Base-by-base conservation (phyloP, 805 yeast species). In the Yarrowia sp. region DNA sequence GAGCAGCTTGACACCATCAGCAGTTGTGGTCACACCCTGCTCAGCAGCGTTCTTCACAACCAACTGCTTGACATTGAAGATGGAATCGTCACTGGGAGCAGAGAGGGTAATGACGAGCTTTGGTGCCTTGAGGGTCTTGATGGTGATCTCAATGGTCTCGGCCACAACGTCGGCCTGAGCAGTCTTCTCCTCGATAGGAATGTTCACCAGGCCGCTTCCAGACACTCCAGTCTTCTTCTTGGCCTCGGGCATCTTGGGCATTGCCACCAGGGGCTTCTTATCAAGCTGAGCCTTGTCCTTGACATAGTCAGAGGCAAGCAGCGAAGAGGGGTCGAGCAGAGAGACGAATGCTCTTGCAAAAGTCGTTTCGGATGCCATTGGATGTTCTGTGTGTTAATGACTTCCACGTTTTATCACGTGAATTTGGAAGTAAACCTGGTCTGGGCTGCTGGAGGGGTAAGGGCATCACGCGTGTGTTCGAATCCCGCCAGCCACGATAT, bases 221-320 rank as follows among this genome's bases (percentile, higher is more conserved):
- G 44, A 35, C 19, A 46, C 56, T 1, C 56, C 56, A 16, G 43
- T 44, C 46, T 61, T 61, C 46, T 33, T 44, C 46, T 61, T 61
- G 46, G 54, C 38, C n/a, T 61, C 46, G 35, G 64, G 64, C 64
- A 61, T 61, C 56, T 61, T 61, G 36, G 64, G 44, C 46, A 61
- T 24, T 16, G 46, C 28, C 33, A 61, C 64, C 30, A 58, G 41
- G 38, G 63, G 51, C 49, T 41, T 41, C 32, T 41, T 41, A n/a
- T 58, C 63, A 22, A 58, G 51, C 28, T 32, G 41, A 7, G 63
- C 63, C 63, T 41, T 41, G 63, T 58, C 63, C 41, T 58, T 58
- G 63, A 32, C 63, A 30, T 58, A 58, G 32, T 41, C 49, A 26
- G 49, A 4, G 24, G 63, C 49, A 12, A 58, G 30, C n/a, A 58